Conservation (phyloP, 345 rosid species). For the Iberis pinnata region DNA sequence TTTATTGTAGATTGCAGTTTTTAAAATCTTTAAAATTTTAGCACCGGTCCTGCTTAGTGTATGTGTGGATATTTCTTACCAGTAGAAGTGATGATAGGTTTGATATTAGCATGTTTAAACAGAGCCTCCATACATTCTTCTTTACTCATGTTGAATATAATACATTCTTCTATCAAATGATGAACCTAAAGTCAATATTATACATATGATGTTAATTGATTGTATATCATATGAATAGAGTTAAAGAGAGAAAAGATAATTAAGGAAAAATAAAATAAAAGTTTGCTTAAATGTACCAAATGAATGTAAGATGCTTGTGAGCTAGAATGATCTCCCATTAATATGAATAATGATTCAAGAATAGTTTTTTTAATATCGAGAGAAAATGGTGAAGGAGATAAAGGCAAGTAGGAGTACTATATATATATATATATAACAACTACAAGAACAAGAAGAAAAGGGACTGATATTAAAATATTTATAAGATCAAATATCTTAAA, state of each 20-base stretch:
- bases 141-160: slow-evolving; percentile 74
- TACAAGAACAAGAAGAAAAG: not conserved
- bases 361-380: not conserved
- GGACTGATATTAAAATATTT: slow-evolving; percentile 10
- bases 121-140: slow-evolving; percentile 95
- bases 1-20: too few relatives aligned
- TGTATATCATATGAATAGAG: not conserved
- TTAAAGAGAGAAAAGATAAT: not conserved
- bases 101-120: slow-evolving; percentile 74
- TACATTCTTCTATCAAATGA: slow-evolving; percentile 82
- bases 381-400: slow-evolving; percentile 1
- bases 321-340: slow-evolving; percentile 36
- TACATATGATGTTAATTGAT: not conserved
- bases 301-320: slow-evolving; percentile 61
- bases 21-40: too few relatives aligned
- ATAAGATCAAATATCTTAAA: not conserved
- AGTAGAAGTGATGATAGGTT: slow-evolving; percentile 79
- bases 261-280: not conserved
- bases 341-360: not conserved
- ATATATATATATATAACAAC: not conserved
- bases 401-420: not conserved
- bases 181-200: slow-evolving; percentile 51
- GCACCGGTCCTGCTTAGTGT: too few relatives aligned
- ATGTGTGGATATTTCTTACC: too few relatives aligned
- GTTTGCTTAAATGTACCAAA: slow-evolving; percentile 33